A percentile compares a stretch with the other conserved stretches of the same genome.
Evolutionary conservation across 2,329 filamentous ascomycete species (phyloP).

Genomic region (Tolypocladium album): DNA sequence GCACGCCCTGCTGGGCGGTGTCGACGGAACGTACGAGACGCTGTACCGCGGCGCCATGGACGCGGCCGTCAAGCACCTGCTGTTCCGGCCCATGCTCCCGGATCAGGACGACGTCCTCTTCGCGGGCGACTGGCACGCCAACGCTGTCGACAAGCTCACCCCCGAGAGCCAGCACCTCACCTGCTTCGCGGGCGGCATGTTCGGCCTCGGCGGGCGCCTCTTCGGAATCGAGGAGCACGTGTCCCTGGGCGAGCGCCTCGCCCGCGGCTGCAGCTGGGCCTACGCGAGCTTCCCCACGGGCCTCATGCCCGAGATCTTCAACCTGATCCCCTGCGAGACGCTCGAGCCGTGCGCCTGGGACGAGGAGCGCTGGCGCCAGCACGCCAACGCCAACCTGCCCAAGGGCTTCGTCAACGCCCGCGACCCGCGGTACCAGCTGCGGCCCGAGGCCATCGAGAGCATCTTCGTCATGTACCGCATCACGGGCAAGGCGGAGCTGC

Average conservation of each 20-base stretch:
- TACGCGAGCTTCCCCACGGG: conserved; percentile 43
- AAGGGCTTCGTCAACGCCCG: conserved; percentile 52
- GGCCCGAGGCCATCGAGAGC: conserved; percentile 65
- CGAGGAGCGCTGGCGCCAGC: conserved; percentile 15
- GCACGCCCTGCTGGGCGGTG: conserved; percentile 55
- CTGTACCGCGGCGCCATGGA: conserved; percentile 58
- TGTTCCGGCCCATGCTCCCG: conserved; percentile 61
- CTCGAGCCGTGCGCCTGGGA: conserved; percentile 20
- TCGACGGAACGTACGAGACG: conserved; percentile 45
- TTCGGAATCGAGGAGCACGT: conserved; percentile 40
- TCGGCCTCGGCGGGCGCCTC: conserved; percentile 51
- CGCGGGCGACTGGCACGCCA: conserved; percentile 17
- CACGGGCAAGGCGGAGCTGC: conserved; percentile 34
- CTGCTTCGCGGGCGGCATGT: conserved; percentile 63
- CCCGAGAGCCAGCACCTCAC: conserved; percentile 22
- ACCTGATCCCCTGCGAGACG: conserved; percentile 32
- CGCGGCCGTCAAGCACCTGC: conserved; percentile 48
- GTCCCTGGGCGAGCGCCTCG: conserved; percentile 34
- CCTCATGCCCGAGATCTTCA: conserved; percentile 48
- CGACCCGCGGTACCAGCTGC: conserved; percentile 37
- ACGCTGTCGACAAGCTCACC: conserved; percentile 11
- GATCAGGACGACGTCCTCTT: conserved; percentile 49
- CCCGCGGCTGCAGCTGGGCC: conserved; percentile 46
- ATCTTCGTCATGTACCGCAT: conserved; percentile 66
- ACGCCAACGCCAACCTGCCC: conserved; percentile 16